A percentile compares a stretch with the other conserved stretches of the same genome.
phyloP scores from a whole-genome alignment of 129 eudicot genomes.

The Apium graveolens region DNA sequence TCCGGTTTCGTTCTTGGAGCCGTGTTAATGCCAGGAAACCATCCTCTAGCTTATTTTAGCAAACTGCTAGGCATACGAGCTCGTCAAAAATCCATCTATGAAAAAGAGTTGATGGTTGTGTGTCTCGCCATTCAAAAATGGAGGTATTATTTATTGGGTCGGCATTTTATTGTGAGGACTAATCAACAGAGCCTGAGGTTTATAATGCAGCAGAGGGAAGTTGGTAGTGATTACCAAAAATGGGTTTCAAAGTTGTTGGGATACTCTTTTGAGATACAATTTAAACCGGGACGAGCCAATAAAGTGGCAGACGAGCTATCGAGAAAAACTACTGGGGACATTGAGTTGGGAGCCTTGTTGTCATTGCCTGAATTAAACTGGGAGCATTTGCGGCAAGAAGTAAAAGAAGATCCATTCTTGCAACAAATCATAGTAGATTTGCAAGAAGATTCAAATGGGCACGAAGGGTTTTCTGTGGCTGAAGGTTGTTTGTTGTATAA shows the following conservation, averaged over 20 bases:
- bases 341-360: too few species aligned
- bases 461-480: too few species aligned
- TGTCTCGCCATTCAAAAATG: neutral
- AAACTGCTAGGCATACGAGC: neutral
- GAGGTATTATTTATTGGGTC: neutral
- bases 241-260: slow-evolving; percentile 5
- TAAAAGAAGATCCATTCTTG: too few species aligned
- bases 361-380: too few species aligned
- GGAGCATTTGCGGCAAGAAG: too few species aligned
- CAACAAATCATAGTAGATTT: too few species aligned
- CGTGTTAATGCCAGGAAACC: slow-evolving; percentile 1
- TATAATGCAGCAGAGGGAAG: neutral
- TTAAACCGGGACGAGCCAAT: neutral
- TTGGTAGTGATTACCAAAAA: neutral
- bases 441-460: too few species aligned
- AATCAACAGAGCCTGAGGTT: slow-evolving; percentile 7
- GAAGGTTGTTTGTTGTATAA: too few species aligned
- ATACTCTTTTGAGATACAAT: neutral
- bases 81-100: neutral
- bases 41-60: slow-evolving; percentile 5
- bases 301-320: neutral
- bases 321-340: too few species aligned
- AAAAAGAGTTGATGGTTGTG: neutral
- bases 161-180: neutral
- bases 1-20: neutral